Evolutionary conservation across 75 land plant genomes (phyloP).

Genomic region (Adiantum capillusveneris): DNA sequence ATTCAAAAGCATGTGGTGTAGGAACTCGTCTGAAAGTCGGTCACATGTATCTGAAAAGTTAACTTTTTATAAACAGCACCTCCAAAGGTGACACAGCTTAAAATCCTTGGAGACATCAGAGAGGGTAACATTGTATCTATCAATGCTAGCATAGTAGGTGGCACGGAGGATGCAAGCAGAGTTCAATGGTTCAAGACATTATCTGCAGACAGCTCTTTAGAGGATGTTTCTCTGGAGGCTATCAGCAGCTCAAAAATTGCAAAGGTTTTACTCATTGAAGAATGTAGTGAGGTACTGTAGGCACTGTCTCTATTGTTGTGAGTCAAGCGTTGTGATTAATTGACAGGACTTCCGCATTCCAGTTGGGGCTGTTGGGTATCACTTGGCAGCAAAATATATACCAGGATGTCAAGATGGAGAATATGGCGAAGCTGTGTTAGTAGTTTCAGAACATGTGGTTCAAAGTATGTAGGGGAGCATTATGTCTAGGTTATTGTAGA

Average conservation of each 20-base stretch:
- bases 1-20: not conserved
- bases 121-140: slow-evolving; percentile 82
- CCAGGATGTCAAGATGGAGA: slow-evolving; percentile 90
- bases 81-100: slow-evolving; percentile 61
- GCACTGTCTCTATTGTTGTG: no score
- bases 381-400: slow-evolving; percentile 85
- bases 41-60: not conserved
- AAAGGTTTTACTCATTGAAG: slow-evolving; percentile 54
- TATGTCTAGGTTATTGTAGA: no score
- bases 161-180: slow-evolving; percentile 83
- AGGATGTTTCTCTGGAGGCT: slow-evolving; percentile 63
- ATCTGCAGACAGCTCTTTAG: slow-evolving; percentile 19
- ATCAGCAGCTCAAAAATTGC: slow-evolving; percentile 79
- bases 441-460: slow-evolving; percentile 59
- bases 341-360: slow-evolving; percentile 88
- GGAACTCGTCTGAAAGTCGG: not conserved
- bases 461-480: slow-evolving; percentile 49
- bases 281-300: no score
- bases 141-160: slow-evolving; percentile 68
- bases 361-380: slow-evolving; percentile 76
- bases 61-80: slow-evolving; percentile 49
- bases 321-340: no score
- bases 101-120: slow-evolving; percentile 76
- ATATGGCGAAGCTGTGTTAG: slow-evolving; percentile 71
- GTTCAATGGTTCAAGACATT: slow-evolving; percentile 92